A percentile compares a stretch with the other conserved stretches of the same genome.
Evolutionary conservation across 257 asterid genomes (phyloP).

Genomic region (Solanum tarapatanum): DNA sequence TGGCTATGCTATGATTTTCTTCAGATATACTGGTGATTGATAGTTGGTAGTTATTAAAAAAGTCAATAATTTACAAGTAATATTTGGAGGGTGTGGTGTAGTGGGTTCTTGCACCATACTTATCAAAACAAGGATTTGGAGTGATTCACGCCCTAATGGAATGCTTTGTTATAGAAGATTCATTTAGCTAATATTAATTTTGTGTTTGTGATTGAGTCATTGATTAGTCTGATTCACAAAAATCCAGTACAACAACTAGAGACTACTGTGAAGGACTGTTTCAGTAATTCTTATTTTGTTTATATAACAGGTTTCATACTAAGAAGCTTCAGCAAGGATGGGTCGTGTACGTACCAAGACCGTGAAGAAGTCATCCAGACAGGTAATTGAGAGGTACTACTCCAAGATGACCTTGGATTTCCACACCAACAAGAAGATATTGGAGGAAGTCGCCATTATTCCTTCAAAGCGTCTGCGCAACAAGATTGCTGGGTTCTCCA

Average conservation of each 20-base stretch:
- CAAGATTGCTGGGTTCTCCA: slow-evolving; percentile 35
- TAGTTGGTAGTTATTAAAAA: not conserved
- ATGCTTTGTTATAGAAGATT: not conserved
- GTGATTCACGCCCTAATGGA: not conserved
- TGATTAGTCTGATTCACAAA: not conserved
- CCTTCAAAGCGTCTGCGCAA: slow-evolving; percentile 32
- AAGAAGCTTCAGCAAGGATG: slow-evolving; percentile 12
- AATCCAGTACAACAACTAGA: not conserved
- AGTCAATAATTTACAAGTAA: not conserved
- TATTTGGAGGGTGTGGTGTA: not conserved
- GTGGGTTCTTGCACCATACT: not conserved
- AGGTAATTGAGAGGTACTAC: slow-evolving; percentile 38
- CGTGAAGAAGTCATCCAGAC: slow-evolving; percentile 42
- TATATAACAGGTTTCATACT: not conserved
- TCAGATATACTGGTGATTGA: not conserved
- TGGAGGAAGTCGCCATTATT: slow-evolving; percentile 31
- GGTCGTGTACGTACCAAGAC: slow-evolving; percentile 49
- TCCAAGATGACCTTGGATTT: slow-evolving; percentile 45
- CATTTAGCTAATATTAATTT: not conserved
- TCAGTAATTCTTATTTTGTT: not conserved
- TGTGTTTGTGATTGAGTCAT: not conserved
- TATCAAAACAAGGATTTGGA: not conserved
- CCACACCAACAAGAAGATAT: slow-evolving; percentile 37
- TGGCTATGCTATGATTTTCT: not conserved
- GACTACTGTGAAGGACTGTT: not conserved